Evolutionary conservation across 768 basidiomycete genomes (phyloP).

Genomic region (Suillus spraguei): DNA sequence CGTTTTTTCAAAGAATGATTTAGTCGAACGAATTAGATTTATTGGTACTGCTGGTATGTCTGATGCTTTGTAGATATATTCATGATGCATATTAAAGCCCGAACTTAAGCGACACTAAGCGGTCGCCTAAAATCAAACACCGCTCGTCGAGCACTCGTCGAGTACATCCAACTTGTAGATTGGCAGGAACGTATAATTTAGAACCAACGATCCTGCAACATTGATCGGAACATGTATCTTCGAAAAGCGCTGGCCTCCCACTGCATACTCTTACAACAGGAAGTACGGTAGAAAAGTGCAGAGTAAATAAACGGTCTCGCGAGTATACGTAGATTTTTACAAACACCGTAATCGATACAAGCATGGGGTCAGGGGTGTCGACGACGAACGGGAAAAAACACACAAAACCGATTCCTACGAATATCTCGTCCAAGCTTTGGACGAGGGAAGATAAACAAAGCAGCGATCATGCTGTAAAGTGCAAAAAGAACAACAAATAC

Average conservation of each 20-base stretch:
- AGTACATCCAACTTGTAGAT: too few species aligned
- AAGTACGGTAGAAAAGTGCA: constrained; percentile 28
- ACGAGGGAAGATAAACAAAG: constrained; percentile 7
- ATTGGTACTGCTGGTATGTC: too few species aligned
- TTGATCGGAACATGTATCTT: neutral
- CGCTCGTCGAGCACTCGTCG: too few species aligned
- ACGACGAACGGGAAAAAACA: constrained; percentile 6
- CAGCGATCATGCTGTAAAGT: constrained; percentile 13
- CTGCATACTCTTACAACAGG: constrained; percentile 10
- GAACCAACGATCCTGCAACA: neutral
- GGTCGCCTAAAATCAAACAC: too few species aligned
- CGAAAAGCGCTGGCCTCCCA: neutral
- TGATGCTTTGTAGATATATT: too few species aligned
- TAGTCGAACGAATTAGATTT: too few species aligned
- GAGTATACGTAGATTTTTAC: constrained; percentile 35
- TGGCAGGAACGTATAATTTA: neutral
- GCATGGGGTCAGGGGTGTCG: constrained; percentile 22
- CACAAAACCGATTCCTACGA: constrained; percentile 1
- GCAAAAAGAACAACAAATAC: constrained; percentile 14
- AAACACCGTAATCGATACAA: constrained; percentile 34
- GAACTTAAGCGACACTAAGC: too few species aligned
- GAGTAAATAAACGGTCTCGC: constrained; percentile 30
- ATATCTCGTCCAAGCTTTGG: constrained; percentile 2
- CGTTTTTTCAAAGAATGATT: too few species aligned
- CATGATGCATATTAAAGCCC: too few species aligned